Base-by-base conservation (phyloP, 2,329 filamentous ascomycete species). In the Plectosphaerella sp. region DNA sequence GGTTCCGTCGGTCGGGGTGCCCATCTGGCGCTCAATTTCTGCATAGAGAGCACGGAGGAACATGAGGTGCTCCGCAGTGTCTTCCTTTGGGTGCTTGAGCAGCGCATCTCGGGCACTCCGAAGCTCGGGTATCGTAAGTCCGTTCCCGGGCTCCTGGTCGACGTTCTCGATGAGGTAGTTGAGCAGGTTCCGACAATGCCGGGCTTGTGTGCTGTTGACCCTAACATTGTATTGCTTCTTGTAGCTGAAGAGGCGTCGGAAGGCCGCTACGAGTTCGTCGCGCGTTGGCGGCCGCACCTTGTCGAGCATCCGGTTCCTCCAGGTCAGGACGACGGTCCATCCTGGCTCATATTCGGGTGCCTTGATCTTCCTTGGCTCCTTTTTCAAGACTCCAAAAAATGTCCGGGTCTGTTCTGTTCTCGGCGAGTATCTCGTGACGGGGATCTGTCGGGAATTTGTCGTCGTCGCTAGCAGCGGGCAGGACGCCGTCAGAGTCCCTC, bases 241-340 rank as follows among this genome's bases (percentile, higher is more conserved):
- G 64, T 75, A 75, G 16, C 72, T 64, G 59, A 93, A 84, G 57
- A 92, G 85, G 10, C 75, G 70, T 51, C 72, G 75, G 66, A 88
- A 86, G 5, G 88, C 89, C 36, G 79, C 73, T 1, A 82, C 68
- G 3, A 96, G 72, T 35, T 88, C 82, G n/a, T 76, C 66, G 3
- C 76, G 72, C 0, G 80, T 68, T 15, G 89, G 91, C 10, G 83
- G 79, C 35, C 90, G 81, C 36, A 84, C 74, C 49, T 80, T 77
- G 52, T 88, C 79, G 49, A 80, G 76, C 58, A 86, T 72, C 54
- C 83, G 80, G 58, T 82, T 81, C 49, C 80, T 74, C 66, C 90
- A 80, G 53, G 88, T 80, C 61, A 88, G 79, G 72, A 96, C 82
- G 15, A 79, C 80, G 57, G 84, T 82, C 62, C 91, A 81, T 50